Base-by-base conservation (phyloP, 2,329 filamentous ascomycete genomes). In the Botrytis hyacinthi region DNA sequence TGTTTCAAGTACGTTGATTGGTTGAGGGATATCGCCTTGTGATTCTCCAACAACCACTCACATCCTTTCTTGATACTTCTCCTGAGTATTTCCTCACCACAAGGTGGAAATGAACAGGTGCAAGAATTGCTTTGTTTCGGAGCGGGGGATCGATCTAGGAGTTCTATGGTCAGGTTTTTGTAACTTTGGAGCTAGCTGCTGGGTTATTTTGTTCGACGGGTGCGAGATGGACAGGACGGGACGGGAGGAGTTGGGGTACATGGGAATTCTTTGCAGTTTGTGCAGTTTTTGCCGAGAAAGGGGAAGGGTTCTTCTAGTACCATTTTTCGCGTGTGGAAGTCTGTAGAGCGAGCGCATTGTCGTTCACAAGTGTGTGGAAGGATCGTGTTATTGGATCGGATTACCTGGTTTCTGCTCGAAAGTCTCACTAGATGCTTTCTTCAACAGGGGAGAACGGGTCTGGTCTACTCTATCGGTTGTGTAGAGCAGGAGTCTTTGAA, bases 1-100 rank as follows among this genome's bases (percentile, higher is more conserved):
- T n/a, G 70, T 72, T 72, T 67, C 61, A 59, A 18, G 48, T 32
- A 48, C 29, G 18, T 40, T 72, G 70, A 68, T 72, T 67, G 70
- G 70, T 22, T 14, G 9, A 29, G 61, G 14, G 20, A 8, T 18
- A 5, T 16, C n/a, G 20, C 29, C 37, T 22, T 35, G 32, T 32
- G 29, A 65, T 46, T 65, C 40, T 22, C 22, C 14, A 44, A 42
- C 26, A 9, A 63, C 61, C 61, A 63, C 26, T 66, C 18, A 51
- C 7, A 37, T 51, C 16, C 63, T 48, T 6, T 22, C 26, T 26
- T 35, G n/a, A 7, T 35, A 48, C 26, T 35, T 37, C n/a, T 46
- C 32, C 29, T 46, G 12, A 26, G 18, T 26, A 37, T 46, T 29
- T 44, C 26, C 44, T 16, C 26, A 6, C 29, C 1, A 22, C 42